Evolutionary conservation across 1,139 yeast species (phyloP).

Genomic region (Hyphopichia wangnamkhiaoensis): DNA sequence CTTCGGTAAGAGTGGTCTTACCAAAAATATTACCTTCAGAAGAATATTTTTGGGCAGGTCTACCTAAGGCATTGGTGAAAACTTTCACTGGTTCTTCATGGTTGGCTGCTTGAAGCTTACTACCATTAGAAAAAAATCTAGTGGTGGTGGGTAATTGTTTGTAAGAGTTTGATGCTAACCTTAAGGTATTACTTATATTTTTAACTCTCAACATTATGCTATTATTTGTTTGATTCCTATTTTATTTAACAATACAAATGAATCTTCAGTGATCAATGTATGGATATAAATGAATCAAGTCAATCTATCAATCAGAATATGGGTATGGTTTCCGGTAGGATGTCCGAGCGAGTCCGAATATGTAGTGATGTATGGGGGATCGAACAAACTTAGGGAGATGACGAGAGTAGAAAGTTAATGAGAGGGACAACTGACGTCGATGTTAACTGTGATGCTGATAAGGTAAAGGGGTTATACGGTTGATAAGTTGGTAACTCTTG

Average conservation of each 20-base stretch:
- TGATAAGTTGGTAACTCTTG: no score
- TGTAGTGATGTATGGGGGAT: no score
- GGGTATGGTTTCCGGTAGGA: background rate
- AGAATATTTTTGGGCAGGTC: constrained; percentile 36
- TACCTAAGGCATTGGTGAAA: constrained; percentile 39
- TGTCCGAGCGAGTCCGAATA: no score
- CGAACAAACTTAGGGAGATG: no score
- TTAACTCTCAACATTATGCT: constrained; percentile 23
- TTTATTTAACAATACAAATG: background rate
- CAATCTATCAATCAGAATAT: no score
- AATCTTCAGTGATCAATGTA: background rate
- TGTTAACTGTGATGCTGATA: no score
- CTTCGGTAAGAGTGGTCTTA: constrained; percentile 47
- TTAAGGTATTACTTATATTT: constrained; percentile 12
- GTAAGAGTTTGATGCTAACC: constrained; percentile 8
- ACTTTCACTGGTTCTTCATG: constrained; percentile 25
- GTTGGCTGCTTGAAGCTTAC: constrained; percentile 15
- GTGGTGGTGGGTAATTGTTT: constrained; percentile 6
- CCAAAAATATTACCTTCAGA: constrained; percentile 35
- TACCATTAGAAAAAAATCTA: constrained; percentile 15
- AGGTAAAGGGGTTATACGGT: no score
- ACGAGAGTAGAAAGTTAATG: no score
- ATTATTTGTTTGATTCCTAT: background rate
- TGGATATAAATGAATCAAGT: background rate
- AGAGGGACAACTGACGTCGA: no score